A percentile compares a stretch with the other conserved stretches of the same genome.
Conservation (phyloP, 352 stramenopile genomes). For the Phytophthora agathidicida region DNA sequence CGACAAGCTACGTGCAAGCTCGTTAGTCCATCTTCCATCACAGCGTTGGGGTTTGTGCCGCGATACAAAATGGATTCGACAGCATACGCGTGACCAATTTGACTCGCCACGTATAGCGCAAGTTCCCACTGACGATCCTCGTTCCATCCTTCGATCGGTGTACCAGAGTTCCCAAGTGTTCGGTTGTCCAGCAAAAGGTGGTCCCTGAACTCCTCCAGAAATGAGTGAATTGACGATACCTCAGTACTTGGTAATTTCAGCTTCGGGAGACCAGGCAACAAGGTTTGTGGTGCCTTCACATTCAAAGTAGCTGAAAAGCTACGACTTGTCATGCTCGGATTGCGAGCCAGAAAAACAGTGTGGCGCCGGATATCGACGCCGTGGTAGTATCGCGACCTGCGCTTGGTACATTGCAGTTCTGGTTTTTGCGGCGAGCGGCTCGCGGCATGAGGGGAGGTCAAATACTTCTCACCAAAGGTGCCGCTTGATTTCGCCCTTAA, state of each 20-base stretch:
- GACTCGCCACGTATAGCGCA: conserved; percentile 54
- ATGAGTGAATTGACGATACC: conserved; percentile 41
- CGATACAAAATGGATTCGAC: conserved; percentile 53
- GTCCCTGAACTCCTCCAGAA: conserved; percentile 56
- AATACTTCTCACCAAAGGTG: neutral
- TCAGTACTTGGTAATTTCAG: conserved; percentile 38
- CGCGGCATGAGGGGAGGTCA: neutral
- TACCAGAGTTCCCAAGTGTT: conserved; percentile 25
- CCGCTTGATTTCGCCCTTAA: neutral
- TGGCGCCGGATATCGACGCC: conserved; percentile 20
- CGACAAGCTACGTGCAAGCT: conserved; percentile 57
- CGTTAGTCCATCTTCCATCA: conserved; percentile 42
- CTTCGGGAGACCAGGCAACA: conserved; percentile 42
- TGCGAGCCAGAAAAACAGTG: conserved; percentile 26
- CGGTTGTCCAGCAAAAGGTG: conserved; percentile 47
- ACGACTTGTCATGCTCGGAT: conserved; percentile 19
- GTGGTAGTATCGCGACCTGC: conserved; percentile 24
- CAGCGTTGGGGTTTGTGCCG: conserved; percentile 47
- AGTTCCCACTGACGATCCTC: conserved; percentile 56
- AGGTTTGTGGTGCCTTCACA: conserved; percentile 23
- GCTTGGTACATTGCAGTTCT: conserved; percentile 7
- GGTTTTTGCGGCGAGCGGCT: neutral
- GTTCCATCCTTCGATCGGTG: conserved; percentile 19
- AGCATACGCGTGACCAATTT: conserved; percentile 51
- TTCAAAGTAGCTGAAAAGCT: neutral